Conservation (phyloP, 345 rosid species). For the rapeseed (Brassica napus) region DNA sequence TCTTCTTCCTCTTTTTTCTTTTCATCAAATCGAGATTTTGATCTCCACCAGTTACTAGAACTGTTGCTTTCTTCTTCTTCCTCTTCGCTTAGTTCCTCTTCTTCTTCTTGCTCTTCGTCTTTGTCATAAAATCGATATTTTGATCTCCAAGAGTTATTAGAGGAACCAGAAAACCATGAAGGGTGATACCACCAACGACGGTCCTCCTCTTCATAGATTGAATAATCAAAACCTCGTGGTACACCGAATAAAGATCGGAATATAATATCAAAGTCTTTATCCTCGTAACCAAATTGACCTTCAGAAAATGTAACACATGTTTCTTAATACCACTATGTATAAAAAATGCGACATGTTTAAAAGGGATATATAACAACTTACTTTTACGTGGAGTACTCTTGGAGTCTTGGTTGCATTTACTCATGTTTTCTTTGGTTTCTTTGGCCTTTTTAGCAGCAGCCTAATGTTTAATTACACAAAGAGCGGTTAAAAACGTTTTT, state of each 20-base stretch:
- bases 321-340: background rate
- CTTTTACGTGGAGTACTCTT: conserved; percentile 46
- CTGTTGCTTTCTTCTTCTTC: conserved; percentile 29
- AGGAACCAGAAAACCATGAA: conserved; percentile 41
- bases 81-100: background rate
- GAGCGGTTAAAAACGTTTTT: conserved; percentile 2
- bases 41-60: conserved; percentile 1
- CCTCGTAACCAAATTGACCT: conserved; percentile 53
- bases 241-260: conserved; percentile 60
- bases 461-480: conserved; percentile 48
- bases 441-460: conserved; percentile 11
- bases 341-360: background rate
- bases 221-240: conserved; percentile 41
- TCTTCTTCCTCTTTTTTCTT: conserved; percentile 1
- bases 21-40: background rate
- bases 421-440: conserved; percentile 39
- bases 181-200: conserved; percentile 42
- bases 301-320: conserved; percentile 23
- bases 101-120: conserved; percentile 20
- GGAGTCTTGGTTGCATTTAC: conserved; percentile 34
- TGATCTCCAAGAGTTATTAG: conserved; percentile 44
- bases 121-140: conserved; percentile 42
- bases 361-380: conserved; percentile 40
- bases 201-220: conserved; percentile 47
- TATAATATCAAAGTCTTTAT: conserved; percentile 50